phyloP scores from a whole-genome alignment of 768 basidiomycete genomes.

The Galerina sulciceps region DNA sequence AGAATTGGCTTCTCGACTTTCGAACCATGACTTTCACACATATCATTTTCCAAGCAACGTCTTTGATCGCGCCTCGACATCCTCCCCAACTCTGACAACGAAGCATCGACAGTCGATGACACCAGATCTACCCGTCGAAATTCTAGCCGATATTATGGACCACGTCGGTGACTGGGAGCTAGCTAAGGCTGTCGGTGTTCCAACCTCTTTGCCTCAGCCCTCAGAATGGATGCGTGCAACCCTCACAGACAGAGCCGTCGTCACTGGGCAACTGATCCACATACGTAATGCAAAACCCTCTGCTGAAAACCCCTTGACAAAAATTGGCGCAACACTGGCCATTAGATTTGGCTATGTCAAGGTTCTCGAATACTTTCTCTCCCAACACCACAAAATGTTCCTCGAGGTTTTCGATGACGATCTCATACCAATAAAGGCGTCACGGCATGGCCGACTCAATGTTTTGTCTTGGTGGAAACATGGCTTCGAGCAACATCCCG shows the following conservation, averaged over 20 bases:
- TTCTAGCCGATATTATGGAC: slow-evolving; percentile 78
- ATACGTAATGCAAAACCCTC: slow-evolving; percentile 65
- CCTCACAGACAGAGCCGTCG: slow-evolving; percentile 70
- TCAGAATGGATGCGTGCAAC: slow-evolving; percentile 75
- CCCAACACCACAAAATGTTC: slow-evolving; percentile 67
- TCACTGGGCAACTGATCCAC: slow-evolving; percentile 61
- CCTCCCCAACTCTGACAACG: slow-evolving; percentile 32
- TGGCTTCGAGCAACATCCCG: slow-evolving; percentile 61
- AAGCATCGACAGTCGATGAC: slow-evolving; percentile 36
- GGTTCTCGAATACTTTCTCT: slow-evolving; percentile 75
- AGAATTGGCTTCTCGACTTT: slow-evolving; percentile 73
- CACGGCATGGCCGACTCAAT: slow-evolving; percentile 68
- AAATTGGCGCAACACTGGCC: slow-evolving; percentile 65
- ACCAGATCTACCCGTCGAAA: slow-evolving; percentile 75
- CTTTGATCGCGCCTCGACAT: slow-evolving; percentile 29
- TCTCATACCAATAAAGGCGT: slow-evolving; percentile 79
- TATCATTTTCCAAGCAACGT: slow-evolving; percentile 60
- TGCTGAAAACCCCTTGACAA: slow-evolving; percentile 62
- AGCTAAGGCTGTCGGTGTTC: slow-evolving; percentile 73
- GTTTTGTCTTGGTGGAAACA: slow-evolving; percentile 87
- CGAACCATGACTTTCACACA: slow-evolving; percentile 75
- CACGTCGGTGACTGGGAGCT: slow-evolving; percentile 87
- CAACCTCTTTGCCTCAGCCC: slow-evolving; percentile 68
- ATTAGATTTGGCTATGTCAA: slow-evolving; percentile 78
- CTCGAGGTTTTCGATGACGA: slow-evolving; percentile 64